A percentile compares a stretch with the other conserved stretches of the same genome.
phyloP scores from a whole-genome alignment of 2,329 filamentous ascomycete species.

The Monilinia fructicola region DNA sequence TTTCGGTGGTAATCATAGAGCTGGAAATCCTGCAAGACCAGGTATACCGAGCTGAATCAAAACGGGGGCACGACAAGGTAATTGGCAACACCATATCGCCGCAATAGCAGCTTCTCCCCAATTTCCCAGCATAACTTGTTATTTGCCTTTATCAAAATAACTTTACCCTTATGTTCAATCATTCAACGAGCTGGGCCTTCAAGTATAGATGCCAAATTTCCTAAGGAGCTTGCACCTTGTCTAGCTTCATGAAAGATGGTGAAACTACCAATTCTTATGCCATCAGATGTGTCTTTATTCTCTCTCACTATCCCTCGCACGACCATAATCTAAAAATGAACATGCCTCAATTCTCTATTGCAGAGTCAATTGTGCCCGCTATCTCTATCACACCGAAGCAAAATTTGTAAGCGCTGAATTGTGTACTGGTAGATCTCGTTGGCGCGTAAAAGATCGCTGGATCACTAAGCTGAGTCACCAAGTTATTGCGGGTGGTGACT shows the following conservation, averaged over 20 bases:
- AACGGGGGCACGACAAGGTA: slow-evolving; percentile 7
- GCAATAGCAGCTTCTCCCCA: too few relatives aligned
- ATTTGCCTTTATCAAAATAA: too few relatives aligned
- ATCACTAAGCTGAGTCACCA: too few relatives aligned
- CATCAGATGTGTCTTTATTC: neutral
- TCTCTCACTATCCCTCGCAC: neutral
- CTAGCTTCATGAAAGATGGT: neutral
- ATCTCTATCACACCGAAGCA: neutral
- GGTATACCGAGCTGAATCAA: slow-evolving; percentile 31
- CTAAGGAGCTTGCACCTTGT: neutral
- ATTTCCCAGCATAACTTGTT: too few relatives aligned
- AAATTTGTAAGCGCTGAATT: neutral
- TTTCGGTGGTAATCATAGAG: too few relatives aligned
- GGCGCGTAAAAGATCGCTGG: neutral
- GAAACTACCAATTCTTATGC: neutral
- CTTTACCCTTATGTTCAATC: neutral
- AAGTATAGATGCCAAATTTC: neutral
- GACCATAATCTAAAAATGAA: too few relatives aligned
- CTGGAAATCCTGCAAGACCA: too few relatives aligned
- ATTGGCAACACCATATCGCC: too few relatives aligned
- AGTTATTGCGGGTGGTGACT: too few relatives aligned
- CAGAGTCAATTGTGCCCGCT: neutral
- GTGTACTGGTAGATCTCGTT: neutral
- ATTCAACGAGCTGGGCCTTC: neutral
- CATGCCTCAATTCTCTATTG: too few relatives aligned